Evolutionary conservation across 352 stramenopile genomes (phyloP).

Genomic region (Globisporangium solare): DNA sequence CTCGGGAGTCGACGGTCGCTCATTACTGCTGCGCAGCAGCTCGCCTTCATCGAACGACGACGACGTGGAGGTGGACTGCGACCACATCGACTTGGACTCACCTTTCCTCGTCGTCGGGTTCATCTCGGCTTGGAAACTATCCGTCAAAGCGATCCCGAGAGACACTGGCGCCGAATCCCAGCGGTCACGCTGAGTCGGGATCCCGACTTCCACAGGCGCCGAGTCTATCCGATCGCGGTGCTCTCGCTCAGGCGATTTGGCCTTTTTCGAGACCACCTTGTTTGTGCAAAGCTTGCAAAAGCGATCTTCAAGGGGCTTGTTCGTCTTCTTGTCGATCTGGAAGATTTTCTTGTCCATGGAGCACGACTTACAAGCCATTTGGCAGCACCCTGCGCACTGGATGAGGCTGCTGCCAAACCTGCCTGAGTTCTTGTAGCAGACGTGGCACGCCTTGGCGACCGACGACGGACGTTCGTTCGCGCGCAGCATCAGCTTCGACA

Average conservation of each 20-base stretch:
- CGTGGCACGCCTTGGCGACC: neutral
- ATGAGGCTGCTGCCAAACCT: constrained; percentile 2
- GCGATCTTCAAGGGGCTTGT: constrained; percentile 15
- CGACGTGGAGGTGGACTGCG: no score
- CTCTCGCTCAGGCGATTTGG: no score
- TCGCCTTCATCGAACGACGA: no score
- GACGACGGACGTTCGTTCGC: no score
- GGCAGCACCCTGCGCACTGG: constrained; percentile 22
- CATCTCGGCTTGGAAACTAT: neutral
- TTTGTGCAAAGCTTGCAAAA: constrained; percentile 33
- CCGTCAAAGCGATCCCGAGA: neutral
- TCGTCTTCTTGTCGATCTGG: constrained; percentile 20
- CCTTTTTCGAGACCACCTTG: constrained; percentile 6
- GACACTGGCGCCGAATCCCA: constrained; percentile 2
- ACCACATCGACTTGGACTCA: no score
- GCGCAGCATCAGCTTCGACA: no score
- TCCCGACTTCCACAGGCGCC: no score
- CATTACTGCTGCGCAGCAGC: no score
- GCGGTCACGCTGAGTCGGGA: neutral
- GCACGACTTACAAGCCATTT: constrained; percentile 6
- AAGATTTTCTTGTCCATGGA: constrained; percentile 26
- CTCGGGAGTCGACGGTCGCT: no score
- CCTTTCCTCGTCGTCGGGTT: neutral
- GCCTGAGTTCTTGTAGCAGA: neutral
- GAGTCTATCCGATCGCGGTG: no score